Evolutionary conservation across 495 filamentous ascomycete genomes (phyloP).

Genomic region (Rhypophila decipiens): DNA sequence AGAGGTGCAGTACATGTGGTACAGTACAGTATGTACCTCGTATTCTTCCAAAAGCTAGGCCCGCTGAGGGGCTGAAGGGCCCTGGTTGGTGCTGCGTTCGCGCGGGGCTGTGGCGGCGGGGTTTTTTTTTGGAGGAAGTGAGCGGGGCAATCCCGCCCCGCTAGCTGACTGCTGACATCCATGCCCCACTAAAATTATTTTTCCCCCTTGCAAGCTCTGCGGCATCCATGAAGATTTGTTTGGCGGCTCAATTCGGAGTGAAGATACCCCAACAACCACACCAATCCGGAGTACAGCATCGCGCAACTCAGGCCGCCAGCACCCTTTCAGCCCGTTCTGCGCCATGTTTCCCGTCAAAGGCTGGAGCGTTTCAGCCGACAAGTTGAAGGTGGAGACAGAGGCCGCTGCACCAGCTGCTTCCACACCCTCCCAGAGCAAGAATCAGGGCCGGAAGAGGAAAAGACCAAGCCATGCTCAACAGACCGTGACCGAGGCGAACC

Average conservation of each 20-base stretch:
- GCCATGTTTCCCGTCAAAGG: slow-evolving; percentile 90
- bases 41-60: too few species aligned
- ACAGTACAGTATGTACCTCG: too few species aligned
- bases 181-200: slow-evolving; percentile 6
- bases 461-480: slow-evolving; percentile 42
- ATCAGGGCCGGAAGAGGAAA: slow-evolving; percentile 50
- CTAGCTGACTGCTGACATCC: too few species aligned
- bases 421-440: slow-evolving; percentile 5
- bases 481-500: slow-evolving; percentile 63
- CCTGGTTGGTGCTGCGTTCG: too few species aligned
- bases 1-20: too few species aligned
- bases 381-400: slow-evolving; percentile 59
- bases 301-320: neutral
- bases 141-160: too few species aligned
- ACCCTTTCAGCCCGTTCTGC: neutral
- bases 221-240: neutral
- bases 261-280: neutral
- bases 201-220: neutral
- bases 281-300: neutral
- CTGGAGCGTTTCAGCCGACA: slow-evolving; percentile 69
- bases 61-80: too few species aligned
- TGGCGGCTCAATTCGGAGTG: neutral
- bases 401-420: slow-evolving; percentile 18
- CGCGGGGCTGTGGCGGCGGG: too few species aligned
- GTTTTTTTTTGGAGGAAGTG: too few species aligned